A percentile compares a stretch with the other conserved stretches of the same genome.
Evolutionary conservation across 176 grass and related monocot species (phyloP).

Genomic region (Themeda triandra): DNA sequence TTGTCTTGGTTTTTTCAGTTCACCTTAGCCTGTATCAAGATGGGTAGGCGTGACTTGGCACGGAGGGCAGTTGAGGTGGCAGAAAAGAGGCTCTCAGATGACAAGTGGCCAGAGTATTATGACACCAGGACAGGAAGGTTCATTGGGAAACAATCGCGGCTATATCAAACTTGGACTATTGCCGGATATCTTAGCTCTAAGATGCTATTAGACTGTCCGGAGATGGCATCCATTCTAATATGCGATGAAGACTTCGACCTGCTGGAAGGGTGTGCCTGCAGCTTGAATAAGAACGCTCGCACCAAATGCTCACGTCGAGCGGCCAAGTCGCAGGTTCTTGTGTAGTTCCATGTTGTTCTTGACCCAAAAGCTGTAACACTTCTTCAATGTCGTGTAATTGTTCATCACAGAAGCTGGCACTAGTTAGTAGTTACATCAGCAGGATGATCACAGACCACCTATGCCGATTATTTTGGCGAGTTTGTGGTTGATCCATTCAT

Average conservation of each 20-base stretch:
- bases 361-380: constrained; percentile 5
- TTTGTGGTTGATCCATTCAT: constrained; percentile 33
- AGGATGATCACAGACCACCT: constrained; percentile 7
- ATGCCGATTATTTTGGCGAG: constrained; percentile 45
- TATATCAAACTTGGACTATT: constrained; percentile 94
- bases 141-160: constrained; percentile 81
- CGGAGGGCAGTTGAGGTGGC: constrained; percentile 71
- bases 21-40: constrained; percentile 95
- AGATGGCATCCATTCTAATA: constrained; percentile 65
- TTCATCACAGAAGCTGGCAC: neutral
- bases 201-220: constrained; percentile 77
- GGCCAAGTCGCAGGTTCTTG: constrained; percentile 80
- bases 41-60: constrained; percentile 84
- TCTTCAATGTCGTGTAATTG: constrained; percentile 4
- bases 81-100: constrained; percentile 78
- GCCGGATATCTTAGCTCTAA: constrained; percentile 85
- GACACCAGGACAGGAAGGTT: constrained; percentile 86
- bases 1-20: constrained; percentile 57
- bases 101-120: constrained; percentile 95
- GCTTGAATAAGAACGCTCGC: constrained; percentile 71
- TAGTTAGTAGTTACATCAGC: constrained; percentile 20
- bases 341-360: constrained; percentile 45
- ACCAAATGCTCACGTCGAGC: constrained; percentile 84
- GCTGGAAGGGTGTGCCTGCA: constrained; percentile 88
- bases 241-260: constrained; percentile 97